Evolutionary conservation across 495 filamentous ascomycete genomes (phyloP), one percentile per base, ranked within the genome.

Genomic region (Xylaria flabelliformis): DNA sequence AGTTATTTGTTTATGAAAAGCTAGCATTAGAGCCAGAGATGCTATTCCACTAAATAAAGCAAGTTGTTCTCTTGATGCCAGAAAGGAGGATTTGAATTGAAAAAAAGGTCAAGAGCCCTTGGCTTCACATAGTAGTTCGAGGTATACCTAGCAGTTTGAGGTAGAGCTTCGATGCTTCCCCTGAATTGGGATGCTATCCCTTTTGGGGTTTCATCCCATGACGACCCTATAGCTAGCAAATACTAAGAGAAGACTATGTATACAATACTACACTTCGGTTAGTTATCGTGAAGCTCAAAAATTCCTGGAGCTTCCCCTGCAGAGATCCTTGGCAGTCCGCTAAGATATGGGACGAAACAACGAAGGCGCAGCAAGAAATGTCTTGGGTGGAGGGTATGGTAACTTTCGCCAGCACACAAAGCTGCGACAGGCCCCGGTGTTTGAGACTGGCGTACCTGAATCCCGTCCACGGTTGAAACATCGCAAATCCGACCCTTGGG

Each of bases 341-440:
- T 42, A 15, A 66, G 26, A 61, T 39, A 69, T 69, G 67, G 55
- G 67, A 69, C 67, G 67, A 69, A 69, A 69, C 67, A 26, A n/a
- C 26, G 39, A 69, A 41, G 53, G 51, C 36, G 50, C 64, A 67
- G 41, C 53, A 59, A 61, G 53, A 46, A 68, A 58, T 44, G 29
- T 15, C 46, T 32, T 55, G 48, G 64, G 48, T 32, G 48, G 34
- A 26, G 19, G 39, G 36, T 32, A 21, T 6, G 56, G 56, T 39
- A 36, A 2, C 36, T 39, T 2, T 8, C 17, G 58, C 58, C 58
- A 21, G 58, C 26, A 69, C 41, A 34, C 53, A 50, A 62, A 67
- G 55, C 55, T 42, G 67, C 48, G 56, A 55, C 53, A 69, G 55
- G 26, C 24, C 55, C 53, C 50, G 55, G 39, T 36, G 53, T 69